Percentiles rank a stretch among this genome's conserved stretches.
phyloP scores from a whole-genome alignment of 208 protist species.

The Novymonas esmeraldas region DNA sequence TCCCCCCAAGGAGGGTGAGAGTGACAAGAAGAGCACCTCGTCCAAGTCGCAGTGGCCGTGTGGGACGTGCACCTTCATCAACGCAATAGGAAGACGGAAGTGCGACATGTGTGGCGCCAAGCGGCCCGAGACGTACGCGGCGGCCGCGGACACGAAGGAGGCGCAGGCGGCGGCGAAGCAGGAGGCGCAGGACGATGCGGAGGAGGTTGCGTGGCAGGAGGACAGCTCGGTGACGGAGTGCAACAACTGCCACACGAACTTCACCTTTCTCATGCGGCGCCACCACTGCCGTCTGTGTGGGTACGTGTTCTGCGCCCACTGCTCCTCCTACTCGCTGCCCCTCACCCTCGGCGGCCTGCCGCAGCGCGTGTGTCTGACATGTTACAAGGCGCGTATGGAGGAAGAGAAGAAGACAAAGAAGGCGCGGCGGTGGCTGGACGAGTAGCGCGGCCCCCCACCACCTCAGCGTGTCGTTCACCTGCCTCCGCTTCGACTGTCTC shows the following conservation, averaged over 20 bases:
- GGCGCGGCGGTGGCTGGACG: constrained; percentile 7
- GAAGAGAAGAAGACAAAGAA: constrained; percentile 33
- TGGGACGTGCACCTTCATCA: constrained; percentile 70
- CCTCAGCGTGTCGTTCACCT: constrained; percentile 3
- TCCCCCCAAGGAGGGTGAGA: too few species aligned
- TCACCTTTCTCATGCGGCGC: constrained; percentile 68
- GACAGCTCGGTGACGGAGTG: constrained; percentile 69
- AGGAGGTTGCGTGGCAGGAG: constrained; percentile 82
- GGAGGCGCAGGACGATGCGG: constrained; percentile 57
- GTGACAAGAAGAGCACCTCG: constrained; percentile 14
- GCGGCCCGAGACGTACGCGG: constrained; percentile 54
- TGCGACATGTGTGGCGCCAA: constrained; percentile 77
- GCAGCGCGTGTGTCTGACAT: constrained; percentile 69
- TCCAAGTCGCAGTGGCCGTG: constrained; percentile 53
- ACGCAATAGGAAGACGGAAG: constrained; percentile 42
- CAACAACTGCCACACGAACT: constrained; percentile 73
- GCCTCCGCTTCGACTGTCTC: not conserved
- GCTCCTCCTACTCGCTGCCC: constrained; percentile 54
- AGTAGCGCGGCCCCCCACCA: too few species aligned
- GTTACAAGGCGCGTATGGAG: constrained; percentile 46
- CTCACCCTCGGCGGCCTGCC: constrained; percentile 45
- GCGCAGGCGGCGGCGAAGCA: constrained; percentile 29
- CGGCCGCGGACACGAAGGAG: constrained; percentile 22
- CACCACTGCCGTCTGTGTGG: constrained; percentile 88
- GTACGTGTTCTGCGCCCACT: constrained; percentile 82